Conservation (phyloP, 73 alveolate species). For the Uronychia setigera region DNA sequence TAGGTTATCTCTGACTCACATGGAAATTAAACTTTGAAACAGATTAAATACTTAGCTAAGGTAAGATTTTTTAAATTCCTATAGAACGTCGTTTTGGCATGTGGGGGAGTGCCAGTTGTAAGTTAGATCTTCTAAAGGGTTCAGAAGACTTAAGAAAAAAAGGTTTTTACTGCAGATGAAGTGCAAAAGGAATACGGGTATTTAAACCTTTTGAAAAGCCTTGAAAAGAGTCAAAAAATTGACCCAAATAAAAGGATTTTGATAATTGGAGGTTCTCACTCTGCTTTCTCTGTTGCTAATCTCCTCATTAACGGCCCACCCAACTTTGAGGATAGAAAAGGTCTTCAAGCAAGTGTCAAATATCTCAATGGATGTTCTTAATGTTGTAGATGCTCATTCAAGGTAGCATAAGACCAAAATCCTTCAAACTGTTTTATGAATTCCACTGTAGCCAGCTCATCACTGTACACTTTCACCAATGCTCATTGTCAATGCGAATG, state of each 20-base stretch:
- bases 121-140: not conserved
- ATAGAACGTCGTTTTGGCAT: slow-evolving; percentile 27
- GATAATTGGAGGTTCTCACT: slow-evolving; percentile 67
- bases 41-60: not conserved
- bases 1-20: slow-evolving; percentile 3
- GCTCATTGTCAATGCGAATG: too few species aligned
- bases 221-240: too few species aligned
- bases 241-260: slow-evolving; percentile 4
- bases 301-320: slow-evolving; percentile 47
- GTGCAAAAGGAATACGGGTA: slow-evolving; percentile 11
- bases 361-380: not conserved
- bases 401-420: not conserved
- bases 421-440: too few species aligned
- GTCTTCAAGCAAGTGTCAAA: not conserved
- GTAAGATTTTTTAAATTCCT: not conserved
- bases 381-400: not conserved
- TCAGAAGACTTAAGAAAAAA: not conserved
- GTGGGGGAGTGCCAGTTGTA: slow-evolving; percentile 23
- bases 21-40: not conserved
- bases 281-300: slow-evolving; percentile 52
- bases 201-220: slow-evolving; percentile 5
- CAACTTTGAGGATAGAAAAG: not conserved
- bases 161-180: slow-evolving; percentile 25
- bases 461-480: too few species aligned
- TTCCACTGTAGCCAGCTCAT: too few species aligned